Conservation (phyloP, 2,329 filamentous ascomycete genomes). For the Cladosporium sp. region DNA sequence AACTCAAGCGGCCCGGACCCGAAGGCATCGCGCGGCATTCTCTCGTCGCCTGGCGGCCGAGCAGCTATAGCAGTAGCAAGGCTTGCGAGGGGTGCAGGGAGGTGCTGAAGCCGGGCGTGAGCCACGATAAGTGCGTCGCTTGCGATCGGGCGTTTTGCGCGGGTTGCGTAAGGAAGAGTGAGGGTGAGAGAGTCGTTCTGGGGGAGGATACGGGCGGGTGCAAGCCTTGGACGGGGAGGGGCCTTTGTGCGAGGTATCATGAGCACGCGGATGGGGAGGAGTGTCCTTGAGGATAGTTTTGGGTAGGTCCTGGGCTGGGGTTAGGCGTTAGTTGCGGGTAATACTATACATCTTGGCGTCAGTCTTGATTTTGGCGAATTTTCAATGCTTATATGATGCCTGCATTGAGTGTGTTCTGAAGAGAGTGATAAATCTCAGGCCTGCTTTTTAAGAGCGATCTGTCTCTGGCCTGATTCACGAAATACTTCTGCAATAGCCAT, state of each 20-base stretch:
- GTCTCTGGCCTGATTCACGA: too few relatives aligned
- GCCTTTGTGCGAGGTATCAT: conserved; percentile 32
- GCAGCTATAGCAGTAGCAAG: conserved; percentile 26
- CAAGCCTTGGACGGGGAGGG: conserved; percentile 33
- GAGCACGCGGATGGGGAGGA: conserved; percentile 29
- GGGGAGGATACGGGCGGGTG: conserved; percentile 31
- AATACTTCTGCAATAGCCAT: too few relatives aligned
- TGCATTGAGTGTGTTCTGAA: too few relatives aligned
- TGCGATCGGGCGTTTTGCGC: conserved; percentile 38
- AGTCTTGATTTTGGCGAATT: too few relatives aligned
- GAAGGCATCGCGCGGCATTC: conserved; percentile 38
- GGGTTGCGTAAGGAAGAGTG: conserved; percentile 32
- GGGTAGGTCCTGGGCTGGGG: too few relatives aligned
- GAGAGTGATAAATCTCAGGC: too few relatives aligned
- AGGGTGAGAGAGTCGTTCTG: conserved; percentile 18
- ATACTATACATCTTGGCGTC: too few relatives aligned
- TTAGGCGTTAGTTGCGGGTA: too few relatives aligned
- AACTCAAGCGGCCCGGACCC: conserved; percentile 40
- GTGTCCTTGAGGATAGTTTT: conserved; percentile 12
- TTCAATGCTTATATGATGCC: too few relatives aligned
- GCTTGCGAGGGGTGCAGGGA: conserved; percentile 36
- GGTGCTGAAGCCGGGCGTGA: conserved; percentile 35
- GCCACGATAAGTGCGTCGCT: conserved; percentile 34
- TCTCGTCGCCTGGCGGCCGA: conserved; percentile 35
- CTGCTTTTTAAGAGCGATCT: too few relatives aligned